Evolutionary conservation across 495 filamentous ascomycete species (phyloP).

Genomic region (Sabuloglossum arenarium): DNA sequence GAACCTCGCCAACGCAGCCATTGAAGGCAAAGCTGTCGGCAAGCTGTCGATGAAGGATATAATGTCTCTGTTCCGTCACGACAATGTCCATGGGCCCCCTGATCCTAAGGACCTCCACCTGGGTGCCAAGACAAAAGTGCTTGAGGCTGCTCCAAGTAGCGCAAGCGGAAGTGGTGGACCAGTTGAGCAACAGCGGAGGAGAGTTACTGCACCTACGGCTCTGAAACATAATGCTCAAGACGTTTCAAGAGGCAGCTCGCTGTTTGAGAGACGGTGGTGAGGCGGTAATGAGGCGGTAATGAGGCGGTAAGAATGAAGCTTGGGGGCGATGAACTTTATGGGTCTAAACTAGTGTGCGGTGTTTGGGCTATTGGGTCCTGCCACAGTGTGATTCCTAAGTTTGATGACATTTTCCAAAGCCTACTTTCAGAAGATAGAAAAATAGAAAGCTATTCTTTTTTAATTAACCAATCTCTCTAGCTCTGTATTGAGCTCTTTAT

Average conservation of each 20-base stretch:
- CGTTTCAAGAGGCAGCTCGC: background rate
- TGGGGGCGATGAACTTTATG: too few relatives aligned
- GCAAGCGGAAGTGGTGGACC: background rate
- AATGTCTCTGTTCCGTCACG: slow-evolving; percentile 64
- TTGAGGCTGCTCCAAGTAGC: background rate
- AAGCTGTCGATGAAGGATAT: slow-evolving; percentile 92
- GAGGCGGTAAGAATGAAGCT: too few relatives aligned
- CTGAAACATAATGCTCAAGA: background rate
- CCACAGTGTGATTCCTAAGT: too few relatives aligned
- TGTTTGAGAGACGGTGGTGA: background rate
- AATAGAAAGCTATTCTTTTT: too few relatives aligned
- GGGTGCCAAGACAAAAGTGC: background rate
- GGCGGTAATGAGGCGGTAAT: too few relatives aligned
- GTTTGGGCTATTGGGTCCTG: too few relatives aligned
- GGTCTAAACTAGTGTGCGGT: too few relatives aligned
- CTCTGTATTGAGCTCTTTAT: too few relatives aligned
- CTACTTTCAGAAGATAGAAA: too few relatives aligned
- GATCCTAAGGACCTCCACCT: slow-evolving; percentile 2
- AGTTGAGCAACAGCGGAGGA: background rate
- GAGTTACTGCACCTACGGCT: background rate
- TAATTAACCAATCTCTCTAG: too few relatives aligned
- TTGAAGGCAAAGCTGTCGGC: slow-evolving; percentile 58
- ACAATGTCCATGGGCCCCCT: slow-evolving; percentile 22
- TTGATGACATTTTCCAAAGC: too few relatives aligned
- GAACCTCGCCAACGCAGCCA: slow-evolving; percentile 61